Percentiles rank a stretch among this genome's conserved stretches.
These are phyloP conservation scores for Pseudogymnoascus sp. DNA, from an alignment of 2,329 filamentous ascomycete genomes.

Conservation along the genomic window DNA sequence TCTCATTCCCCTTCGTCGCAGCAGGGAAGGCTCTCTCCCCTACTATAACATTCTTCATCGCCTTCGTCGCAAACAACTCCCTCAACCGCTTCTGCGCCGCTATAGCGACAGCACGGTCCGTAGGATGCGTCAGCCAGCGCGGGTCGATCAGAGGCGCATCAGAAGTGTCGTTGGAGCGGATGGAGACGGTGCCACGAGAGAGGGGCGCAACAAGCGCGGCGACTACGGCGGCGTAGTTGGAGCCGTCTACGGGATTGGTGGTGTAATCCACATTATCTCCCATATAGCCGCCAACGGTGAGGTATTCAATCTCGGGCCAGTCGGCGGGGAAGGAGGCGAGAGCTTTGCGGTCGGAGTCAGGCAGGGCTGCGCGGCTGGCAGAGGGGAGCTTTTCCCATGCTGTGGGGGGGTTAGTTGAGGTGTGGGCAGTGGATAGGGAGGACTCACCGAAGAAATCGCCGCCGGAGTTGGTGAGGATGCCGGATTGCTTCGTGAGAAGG, in stretches of 20 bases:
- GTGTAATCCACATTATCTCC: neutral
- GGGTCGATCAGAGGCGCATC: conserved; percentile 34
- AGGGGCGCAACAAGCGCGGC: conserved; percentile 32
- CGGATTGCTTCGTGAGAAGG: neutral
- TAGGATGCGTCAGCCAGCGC: conserved; percentile 36
- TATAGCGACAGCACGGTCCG: conserved; percentile 38
- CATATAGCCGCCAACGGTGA: neutral
- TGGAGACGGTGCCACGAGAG: conserved; percentile 37
- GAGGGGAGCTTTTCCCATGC: conserved; percentile 7
- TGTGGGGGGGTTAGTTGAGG: neutral
- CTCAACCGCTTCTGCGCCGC: conserved; percentile 36
- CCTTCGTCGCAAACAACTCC: conserved; percentile 17
- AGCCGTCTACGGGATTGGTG: conserved; percentile 22
- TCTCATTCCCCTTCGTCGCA: conserved; percentile 14
- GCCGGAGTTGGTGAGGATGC: neutral
- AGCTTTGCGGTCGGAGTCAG: neutral
- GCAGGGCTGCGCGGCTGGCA: neutral
- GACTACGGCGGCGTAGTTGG: conserved; percentile 28
- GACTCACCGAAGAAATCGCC: neutral
- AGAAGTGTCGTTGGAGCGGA: conserved; percentile 29
- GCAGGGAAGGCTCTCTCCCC: neutral
- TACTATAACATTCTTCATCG: conserved; percentile 13
- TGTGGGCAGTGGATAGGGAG: neutral
- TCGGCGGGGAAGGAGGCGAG: neutral
- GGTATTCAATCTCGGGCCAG: conserved; percentile 5